These are phyloP conservation scores for Aureobasidium lini DNA, from an alignment of 2,329 filamentous ascomycete species.

Conservation along the genomic window DNA sequence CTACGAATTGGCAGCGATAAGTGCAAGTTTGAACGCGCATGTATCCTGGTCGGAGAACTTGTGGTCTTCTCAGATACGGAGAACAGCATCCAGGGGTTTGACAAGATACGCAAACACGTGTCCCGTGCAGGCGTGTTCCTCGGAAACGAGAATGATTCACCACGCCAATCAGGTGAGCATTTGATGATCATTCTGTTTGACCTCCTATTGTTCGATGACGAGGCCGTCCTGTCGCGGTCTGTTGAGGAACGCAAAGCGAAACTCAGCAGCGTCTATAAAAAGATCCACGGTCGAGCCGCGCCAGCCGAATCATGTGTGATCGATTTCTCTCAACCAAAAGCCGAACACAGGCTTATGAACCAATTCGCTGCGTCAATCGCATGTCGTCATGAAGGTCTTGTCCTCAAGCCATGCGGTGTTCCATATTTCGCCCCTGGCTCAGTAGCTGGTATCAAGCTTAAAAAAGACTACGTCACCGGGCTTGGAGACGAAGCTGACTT, in stretches of 20 bases:
- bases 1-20: constrained; percentile 52
- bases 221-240: constrained; percentile 43
- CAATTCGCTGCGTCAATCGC: constrained; percentile 62
- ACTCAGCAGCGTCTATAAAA: constrained; percentile 49
- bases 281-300: constrained; percentile 55
- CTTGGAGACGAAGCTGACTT: constrained; percentile 82
- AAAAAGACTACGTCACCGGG: constrained; percentile 73
- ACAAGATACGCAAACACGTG: constrained; percentile 76
- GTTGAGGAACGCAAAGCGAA: constrained; percentile 55
- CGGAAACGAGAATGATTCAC: constrained; percentile 61
- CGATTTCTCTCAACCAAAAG: constrained; percentile 52
- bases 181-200: constrained; percentile 57
- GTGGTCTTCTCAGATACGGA: constrained; percentile 66
- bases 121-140: constrained; percentile 63
- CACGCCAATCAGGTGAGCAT: constrained; percentile 47
- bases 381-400: constrained; percentile 65
- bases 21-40: constrained; percentile 55
- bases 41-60: constrained; percentile 78
- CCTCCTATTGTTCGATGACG: constrained; percentile 49
- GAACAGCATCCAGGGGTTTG: constrained; percentile 62
- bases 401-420: constrained; percentile 68
- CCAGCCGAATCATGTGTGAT: constrained; percentile 61
- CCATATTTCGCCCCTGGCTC: constrained; percentile 57
- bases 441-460: constrained; percentile 63
- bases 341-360: constrained; percentile 49